Evolutionary conservation across 306 rosid species (phyloP), one percentile per base, ranked within the genome.

Genomic region (Vigna trinervia): DNA sequence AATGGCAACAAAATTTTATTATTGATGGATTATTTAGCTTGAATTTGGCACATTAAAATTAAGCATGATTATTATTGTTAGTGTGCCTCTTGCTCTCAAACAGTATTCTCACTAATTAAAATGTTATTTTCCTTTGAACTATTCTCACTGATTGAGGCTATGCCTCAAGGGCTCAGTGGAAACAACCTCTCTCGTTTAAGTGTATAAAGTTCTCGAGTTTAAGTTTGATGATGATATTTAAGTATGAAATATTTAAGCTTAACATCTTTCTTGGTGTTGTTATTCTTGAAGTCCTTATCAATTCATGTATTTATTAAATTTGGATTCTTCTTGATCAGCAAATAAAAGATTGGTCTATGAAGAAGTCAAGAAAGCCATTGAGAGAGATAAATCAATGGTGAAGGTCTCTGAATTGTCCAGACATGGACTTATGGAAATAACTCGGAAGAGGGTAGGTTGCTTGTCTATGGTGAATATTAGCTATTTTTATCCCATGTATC

Each of bases 381-480:
- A 88, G 87, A 86, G 89, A 86, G 99, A 95, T 88, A 90, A 90
- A 82, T 92, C 97, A 39, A 80, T 83, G 89, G 96, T 92, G 80
- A 95, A 87, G 75, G 97, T 95, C 86, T 92, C 97, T 48, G 97
- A 95, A 81, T 80, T 95, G 84, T 95, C 99, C 53, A 88, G 90
- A 77, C 90, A 95, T 62, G 99, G 99, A 81, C 97, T 95, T 53
- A 95, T 89, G 97, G 99, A 92, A 90, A 95, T 95, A 82, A 95
- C 97, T 71, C 86, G 97, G 84, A 92, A 89, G 91, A 81, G 99
- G 93, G 99, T 95, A 92, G 20, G 85, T 73, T 85, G 43, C 80
- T 78, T 70, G 34, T 67, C 28, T 69, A 63, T 70, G 34, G 63
- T 20, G 68, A 34, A 57, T 70, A 50, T 74, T 81, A 15, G 75